phyloP scores from a whole-genome alignment of 176 grass and related monocot species.

The Ampelocalamus luodianensis region DNA sequence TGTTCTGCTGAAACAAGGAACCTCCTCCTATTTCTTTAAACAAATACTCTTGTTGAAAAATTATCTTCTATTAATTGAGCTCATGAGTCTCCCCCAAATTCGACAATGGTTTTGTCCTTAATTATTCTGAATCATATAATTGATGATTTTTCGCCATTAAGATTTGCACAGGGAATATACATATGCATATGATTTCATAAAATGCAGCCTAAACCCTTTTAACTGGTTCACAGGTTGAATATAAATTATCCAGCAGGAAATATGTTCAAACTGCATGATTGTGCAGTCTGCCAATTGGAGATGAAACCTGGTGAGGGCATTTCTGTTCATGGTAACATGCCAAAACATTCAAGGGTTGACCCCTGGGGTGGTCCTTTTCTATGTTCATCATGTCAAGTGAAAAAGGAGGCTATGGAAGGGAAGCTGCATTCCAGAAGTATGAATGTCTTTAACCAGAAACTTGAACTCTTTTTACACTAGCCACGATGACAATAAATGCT shows the following conservation, averaged over 20 bases:
- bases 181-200: slow-evolving; percentile 37
- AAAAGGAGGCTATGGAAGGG: slow-evolving; percentile 98
- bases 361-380: slow-evolving; percentile 95
- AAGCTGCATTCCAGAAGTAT: slow-evolving; percentile 66
- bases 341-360: slow-evolving; percentile 54
- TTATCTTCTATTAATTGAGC: neutral
- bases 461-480: slow-evolving; percentile 31
- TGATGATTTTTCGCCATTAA: neutral
- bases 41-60: neutral
- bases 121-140: slow-evolving; percentile 30
- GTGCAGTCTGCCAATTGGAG: slow-evolving; percentile 88
- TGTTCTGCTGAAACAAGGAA: slow-evolving; percentile 21
- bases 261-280: slow-evolving; percentile 78
- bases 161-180: slow-evolving; percentile 9
- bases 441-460: slow-evolving; percentile 22
- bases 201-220: slow-evolving; percentile 31
- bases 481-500: slow-evolving; percentile 22
- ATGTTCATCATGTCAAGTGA: slow-evolving; percentile 76
- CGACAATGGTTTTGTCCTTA: slow-evolving; percentile 5
- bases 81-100: neutral
- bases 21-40: neutral
- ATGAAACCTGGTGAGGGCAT: slow-evolving; percentile 92
- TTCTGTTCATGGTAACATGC: slow-evolving; percentile 63
- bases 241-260: slow-evolving; percentile 59
- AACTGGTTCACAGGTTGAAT: slow-evolving; percentile 61